phyloP scores from a whole-genome alignment of 179 eudicot genomes.

The Vitellaria paradoxa region DNA sequence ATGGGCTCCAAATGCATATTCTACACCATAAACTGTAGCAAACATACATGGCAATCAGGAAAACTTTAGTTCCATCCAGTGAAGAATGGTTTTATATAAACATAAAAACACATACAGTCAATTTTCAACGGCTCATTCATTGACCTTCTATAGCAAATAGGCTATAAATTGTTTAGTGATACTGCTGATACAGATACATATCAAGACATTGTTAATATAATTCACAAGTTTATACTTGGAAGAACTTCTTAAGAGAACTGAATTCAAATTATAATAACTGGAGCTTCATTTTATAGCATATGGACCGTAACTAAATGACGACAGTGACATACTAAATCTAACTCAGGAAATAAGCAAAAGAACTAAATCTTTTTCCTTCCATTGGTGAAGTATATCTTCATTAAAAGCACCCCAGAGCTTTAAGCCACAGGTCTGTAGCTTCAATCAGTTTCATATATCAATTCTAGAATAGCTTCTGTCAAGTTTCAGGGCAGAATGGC shows the following conservation, averaged over 20 bases:
- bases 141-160: neutral
- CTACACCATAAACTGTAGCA: conserved; percentile 68
- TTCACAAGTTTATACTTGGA: neutral
- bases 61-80: neutral
- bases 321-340: neutral
- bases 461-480: too few relatives aligned
- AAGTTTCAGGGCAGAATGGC: too few relatives aligned
- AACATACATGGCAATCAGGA: conserved; percentile 4
- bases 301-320: too few relatives aligned
- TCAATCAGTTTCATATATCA: too few relatives aligned
- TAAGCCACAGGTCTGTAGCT: neutral
- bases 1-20: conserved; percentile 93
- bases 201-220: neutral
- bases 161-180: neutral
- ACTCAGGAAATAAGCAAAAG: neutral
- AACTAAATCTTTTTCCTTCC: neutral
- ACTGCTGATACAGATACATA: neutral
- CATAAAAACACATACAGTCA: neutral
- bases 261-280: neutral
- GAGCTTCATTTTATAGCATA: too few relatives aligned
- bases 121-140: neutral
- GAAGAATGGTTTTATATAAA: neutral
- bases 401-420: neutral
- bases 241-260: neutral
- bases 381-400: neutral